Evolutionary conservation across 768 basidiomycete genomes (phyloP), one percentile per base, ranked within the genome.

Genomic region (Pleurotus pulmonarius): DNA sequence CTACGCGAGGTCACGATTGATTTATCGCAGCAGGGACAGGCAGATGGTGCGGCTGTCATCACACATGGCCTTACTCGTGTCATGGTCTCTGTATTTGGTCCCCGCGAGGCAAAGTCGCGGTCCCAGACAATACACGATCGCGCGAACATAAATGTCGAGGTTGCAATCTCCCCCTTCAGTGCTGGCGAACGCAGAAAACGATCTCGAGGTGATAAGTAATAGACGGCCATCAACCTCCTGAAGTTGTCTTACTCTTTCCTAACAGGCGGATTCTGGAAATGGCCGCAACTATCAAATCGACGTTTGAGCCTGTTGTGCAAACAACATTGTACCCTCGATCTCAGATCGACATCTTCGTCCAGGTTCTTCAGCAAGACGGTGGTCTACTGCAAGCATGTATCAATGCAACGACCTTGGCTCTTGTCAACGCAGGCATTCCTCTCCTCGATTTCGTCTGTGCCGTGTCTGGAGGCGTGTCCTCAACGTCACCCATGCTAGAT

Each of bases 221-320:
- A 46, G 18, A 4, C 40, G 40, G 52, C 45, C 26, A 12, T 18
- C 24, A 11, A 20, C 24, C 15, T 46, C 40, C 16, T n/a, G 26
- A 26, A 39, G 55, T 46, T 41, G 26, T 46, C 55, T 58, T 24
- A 62, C 51, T 51, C 46, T 46, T 56, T 57, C 49, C 47, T 44
- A 34, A 34, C 61, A 96, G 95, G 71, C 92, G 94, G 13, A 79
- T 92, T 60, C 75, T 90, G 59, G 97, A 99, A 72, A 78, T 97
- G 60, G 90, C 88, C 9, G 79, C 92, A 2, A 84, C 87, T 20
- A 86, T 98, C 60, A 91, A 92, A 73, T 87, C 92, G 26, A 98
- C 97, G 0, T 98, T 99, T 67, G 96, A 98, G 67, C 94, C 95
- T 41, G 93, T 96, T 55, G 83, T 99, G 20, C 90, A 94, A 67